Conservation (phyloP, 768 basidiomycete species). For the Gloeophyllum trabeum region DNA sequence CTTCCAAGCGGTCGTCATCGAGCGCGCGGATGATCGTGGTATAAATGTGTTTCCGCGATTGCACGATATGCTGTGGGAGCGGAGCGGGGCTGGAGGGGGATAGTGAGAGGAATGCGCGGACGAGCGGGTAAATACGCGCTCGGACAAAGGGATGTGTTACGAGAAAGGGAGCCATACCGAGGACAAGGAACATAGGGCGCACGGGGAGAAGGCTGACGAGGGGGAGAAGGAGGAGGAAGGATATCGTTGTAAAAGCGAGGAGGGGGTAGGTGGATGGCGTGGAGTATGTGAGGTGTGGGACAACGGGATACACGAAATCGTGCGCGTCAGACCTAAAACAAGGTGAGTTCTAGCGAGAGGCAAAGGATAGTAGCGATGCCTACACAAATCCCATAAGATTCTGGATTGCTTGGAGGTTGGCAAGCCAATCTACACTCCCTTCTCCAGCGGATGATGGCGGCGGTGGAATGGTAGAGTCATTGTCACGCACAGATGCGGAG, state of each 20-base stretch:
- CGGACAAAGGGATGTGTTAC: constrained; percentile 37
- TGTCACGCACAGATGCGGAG: too few species aligned
- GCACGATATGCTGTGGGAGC: neutral
- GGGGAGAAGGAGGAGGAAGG: constrained; percentile 23
- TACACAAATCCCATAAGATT: constrained; percentile 84
- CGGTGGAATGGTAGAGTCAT: constrained; percentile 12
- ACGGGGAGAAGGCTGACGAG: constrained; percentile 22
- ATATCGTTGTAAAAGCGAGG: constrained; percentile 33
- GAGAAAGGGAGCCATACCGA: constrained; percentile 41
- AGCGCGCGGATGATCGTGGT: constrained; percentile 22
- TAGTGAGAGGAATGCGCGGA: constrained; percentile 16
- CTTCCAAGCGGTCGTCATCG: constrained; percentile 57
- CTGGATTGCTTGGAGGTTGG: constrained; percentile 83
- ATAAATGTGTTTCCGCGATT: constrained; percentile 3
- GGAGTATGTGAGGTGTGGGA: constrained; percentile 36
- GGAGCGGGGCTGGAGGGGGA: too few species aligned
- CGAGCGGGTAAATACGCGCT: constrained; percentile 16
- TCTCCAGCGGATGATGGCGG: constrained; percentile 33
- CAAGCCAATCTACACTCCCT: constrained; percentile 70
- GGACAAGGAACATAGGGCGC: constrained; percentile 33
- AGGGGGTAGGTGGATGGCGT: constrained; percentile 44
- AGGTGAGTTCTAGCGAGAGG: constrained; percentile 1
- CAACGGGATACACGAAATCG: constrained; percentile 38
- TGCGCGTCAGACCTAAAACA: constrained; percentile 39
- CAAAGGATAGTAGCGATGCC: constrained; percentile 16